Evolutionary conservation across 2,329 filamentous ascomycete genomes (phyloP), one percentile per base, ranked within the genome.

Genomic region (Ampelomyces quisqualis): DNA sequence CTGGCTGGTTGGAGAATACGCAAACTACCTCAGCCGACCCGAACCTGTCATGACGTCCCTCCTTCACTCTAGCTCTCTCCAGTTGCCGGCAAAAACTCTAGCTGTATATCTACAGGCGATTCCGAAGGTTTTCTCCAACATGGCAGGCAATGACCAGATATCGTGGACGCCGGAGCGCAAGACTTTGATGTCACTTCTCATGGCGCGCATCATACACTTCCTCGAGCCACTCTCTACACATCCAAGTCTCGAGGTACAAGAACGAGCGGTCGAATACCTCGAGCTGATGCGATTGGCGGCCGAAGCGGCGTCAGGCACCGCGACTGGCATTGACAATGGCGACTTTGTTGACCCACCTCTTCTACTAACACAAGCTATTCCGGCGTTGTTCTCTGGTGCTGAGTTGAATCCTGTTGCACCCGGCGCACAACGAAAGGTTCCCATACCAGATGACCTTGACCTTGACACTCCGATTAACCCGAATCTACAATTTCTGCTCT

Each of bases 241-340:
- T 64, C 90, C 91, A 0, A 88, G 84, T 57, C 76, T 98, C 1
- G 93, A 98, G 64, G 90, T 98, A 3, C 93, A 98, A 69, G 93
- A 97, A 67, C 82, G 93, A 41, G 86, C 90, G 3, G 90, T 96
- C 1, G 90, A 96, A 62, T 94, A 95, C 56, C 78, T 90, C 0
- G 93, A 98, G 64, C 76, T 97, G 9, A 80, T 97, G 58, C 89
- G 89, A 43, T 76, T 98, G 30, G 89, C 88, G 2, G 82, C 84
- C 1, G 93, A 98, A 70, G 90, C 91, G 10, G 80, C 81, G 3
- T 78, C 82, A 7, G 82, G 77, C 1, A 86, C 90, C 47, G 76
- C 79, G 8, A 72, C 79, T 15, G 64, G 66, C 7, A 40, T 49
- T 0, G 78, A 82, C 9, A 76, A 81, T 7, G 81, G 82, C 42